phyloP scores from a whole-genome alignment of 108 stramenopile species.

The Skeletonema menzelii region DNA sequence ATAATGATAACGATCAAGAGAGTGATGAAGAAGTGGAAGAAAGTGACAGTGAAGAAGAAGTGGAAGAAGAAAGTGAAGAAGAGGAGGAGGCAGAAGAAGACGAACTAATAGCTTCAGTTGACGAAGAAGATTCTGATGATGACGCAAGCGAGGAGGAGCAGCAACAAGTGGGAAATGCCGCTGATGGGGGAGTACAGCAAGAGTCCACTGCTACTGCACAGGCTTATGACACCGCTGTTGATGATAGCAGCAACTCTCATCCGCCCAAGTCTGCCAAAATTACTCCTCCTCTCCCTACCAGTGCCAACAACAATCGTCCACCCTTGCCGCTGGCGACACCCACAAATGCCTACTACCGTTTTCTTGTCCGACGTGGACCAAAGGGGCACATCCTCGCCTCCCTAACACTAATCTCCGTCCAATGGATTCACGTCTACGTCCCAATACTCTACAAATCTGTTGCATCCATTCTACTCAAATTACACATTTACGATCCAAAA shows the following conservation, averaged over 20 bases:
- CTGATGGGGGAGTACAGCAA: not conserved
- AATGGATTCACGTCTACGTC: slow-evolving; percentile 60
- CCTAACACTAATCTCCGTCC: slow-evolving; percentile 43
- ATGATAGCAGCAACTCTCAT: not conserved
- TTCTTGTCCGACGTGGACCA: slow-evolving; percentile 57
- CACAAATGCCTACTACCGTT: slow-evolving; percentile 77
- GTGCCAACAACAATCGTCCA: not conserved
- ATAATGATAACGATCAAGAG: not conserved
- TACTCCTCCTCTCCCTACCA: not conserved
- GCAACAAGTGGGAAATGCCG: not conserved
- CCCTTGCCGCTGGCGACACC: slow-evolving; percentile 21
- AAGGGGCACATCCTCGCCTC: slow-evolving; percentile 62
- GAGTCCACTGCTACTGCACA: not conserved
- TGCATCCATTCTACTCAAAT: slow-evolving; percentile 14
- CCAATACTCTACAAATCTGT: slow-evolving; percentile 42
- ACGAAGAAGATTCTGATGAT: not conserved
- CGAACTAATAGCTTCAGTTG: not conserved
- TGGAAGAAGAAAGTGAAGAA: slow-evolving; percentile 1
- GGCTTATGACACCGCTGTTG: not conserved
- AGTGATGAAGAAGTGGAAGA: not conserved
- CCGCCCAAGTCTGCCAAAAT: not conserved
- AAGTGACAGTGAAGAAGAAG: not conserved
- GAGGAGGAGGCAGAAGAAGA: slow-evolving; percentile 4
- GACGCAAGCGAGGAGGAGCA: not conserved
- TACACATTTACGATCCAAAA: slow-evolving; percentile 34